Base-by-base conservation (phyloP, 305 asterid species). In the Rubia balearica region DNA sequence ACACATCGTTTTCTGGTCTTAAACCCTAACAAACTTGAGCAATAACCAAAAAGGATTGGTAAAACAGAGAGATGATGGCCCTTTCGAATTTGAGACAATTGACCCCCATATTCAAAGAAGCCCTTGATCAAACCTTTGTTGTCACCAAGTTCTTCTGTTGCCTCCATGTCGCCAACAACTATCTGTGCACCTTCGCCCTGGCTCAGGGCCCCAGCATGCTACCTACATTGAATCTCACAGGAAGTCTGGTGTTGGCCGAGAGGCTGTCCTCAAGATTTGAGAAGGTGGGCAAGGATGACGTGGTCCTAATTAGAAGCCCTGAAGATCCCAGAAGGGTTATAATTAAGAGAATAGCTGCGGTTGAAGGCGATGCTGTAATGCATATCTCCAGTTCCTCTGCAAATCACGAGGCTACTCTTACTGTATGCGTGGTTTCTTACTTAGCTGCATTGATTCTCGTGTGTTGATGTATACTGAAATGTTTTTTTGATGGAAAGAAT, bases 151-250 rank as follows among this genome's bases (percentile, higher is more conserved):
- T 83, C 79, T 61, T 86, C 65, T 88, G 98, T 75, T 65, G 78
- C 73, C 70, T 89, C 80, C 96, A 86, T 74, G 82, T 91, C 73
- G 64, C 81, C 82, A 61, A 79, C 77, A 76, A 76, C 66, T 85
- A 87, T 73, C 36, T 91, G 61, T 86, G 90, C 80, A 69, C 79
- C 73, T 19, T 67, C 43, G 85, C 79, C 61, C 63, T 68, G 61
- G 78, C 83, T 30, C 36, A 53, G 19, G 98, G 96, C 14, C 90
- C 92, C 51, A 89, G 98, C 74, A 89, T 92, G 96, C 87, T 88
- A 19, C 98, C 98, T 49, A 79, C 92, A 2, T 69, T 92, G 73
- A 78, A 66, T 51, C 30, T 81, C 48, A 72, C 84, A 30, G 89
- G 90, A 19, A 77, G 75, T 72, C 6, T 87, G 14, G 84, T 81